These are phyloP conservation scores for Tuctoria greenei DNA, from an alignment of 176 grass and related monocot genomes.

Conservation along the genomic window DNA sequence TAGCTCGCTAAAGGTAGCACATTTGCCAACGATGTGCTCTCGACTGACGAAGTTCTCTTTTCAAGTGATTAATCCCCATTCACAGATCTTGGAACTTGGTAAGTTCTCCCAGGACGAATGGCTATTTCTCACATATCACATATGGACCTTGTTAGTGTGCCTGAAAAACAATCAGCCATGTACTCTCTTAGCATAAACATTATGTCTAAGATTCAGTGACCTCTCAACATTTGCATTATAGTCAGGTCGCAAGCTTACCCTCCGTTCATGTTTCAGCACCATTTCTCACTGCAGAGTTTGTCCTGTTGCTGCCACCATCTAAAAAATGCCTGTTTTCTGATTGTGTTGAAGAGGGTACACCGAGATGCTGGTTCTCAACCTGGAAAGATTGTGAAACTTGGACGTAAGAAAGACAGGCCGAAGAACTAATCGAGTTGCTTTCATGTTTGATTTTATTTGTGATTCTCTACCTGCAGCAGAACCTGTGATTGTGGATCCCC, in stretches of 20 bases:
- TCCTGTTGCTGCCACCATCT: constrained; percentile 8
- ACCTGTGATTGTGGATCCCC: constrained; percentile 33
- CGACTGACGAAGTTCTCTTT: not conserved
- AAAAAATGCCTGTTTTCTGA: constrained; percentile 21
- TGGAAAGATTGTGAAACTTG: constrained; percentile 16
- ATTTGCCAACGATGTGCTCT: not conserved
- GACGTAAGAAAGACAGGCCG: constrained; percentile 8
- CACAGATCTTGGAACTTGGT: constrained; percentile 19
- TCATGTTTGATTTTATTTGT: not conserved
- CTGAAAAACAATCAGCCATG: constrained; percentile 28
- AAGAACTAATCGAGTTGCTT: not conserved
- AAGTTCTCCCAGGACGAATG: constrained; percentile 20
- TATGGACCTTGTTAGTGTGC: constrained; percentile 25
- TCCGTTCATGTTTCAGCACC: constrained; percentile 13
- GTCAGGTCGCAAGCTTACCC: not conserved
- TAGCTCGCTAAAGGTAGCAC: constrained; percentile 12
- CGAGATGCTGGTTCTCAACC: constrained; percentile 38
- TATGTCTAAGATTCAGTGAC: constrained; percentile 5
- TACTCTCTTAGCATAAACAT: constrained; percentile 6
- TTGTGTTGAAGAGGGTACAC: constrained; percentile 26
- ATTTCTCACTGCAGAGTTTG: constrained; percentile 20
- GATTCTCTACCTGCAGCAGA: constrained; percentile 23
- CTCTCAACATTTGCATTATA: not conserved
- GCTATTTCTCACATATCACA: constrained; percentile 27
- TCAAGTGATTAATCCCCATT: constrained; percentile 18